Conservation (phyloP, 1,284 basidiomycete species). For the Papiliotrema laurentii region DNA sequence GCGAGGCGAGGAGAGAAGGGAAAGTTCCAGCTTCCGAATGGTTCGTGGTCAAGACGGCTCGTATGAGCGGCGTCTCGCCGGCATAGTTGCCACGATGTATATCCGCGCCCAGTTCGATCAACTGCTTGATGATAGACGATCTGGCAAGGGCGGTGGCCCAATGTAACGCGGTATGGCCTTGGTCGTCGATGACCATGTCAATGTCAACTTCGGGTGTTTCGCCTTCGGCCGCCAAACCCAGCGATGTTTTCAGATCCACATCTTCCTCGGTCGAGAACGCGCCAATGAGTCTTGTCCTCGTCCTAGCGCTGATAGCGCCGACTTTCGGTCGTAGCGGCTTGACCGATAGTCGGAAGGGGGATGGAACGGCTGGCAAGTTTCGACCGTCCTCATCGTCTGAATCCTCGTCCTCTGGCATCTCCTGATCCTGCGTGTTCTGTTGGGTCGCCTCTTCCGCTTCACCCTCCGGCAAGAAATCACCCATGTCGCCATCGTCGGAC, state of each 20-base stretch:
- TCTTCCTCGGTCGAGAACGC: conserved; percentile 27
- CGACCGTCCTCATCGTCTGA: conserved; percentile 28
- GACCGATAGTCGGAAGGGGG: conserved; percentile 59
- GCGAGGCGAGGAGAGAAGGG: conserved; percentile 58
- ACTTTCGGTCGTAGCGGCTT: conserved; percentile 61
- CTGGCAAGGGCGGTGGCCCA: conserved; percentile 84
- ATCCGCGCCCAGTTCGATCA: conserved; percentile 72
- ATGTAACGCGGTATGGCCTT: conserved; percentile 91
- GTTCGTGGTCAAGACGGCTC: conserved; percentile 84
- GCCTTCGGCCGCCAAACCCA: conserved; percentile 17
- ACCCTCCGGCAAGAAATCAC: conserved; percentile 11
- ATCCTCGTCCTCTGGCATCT: conserved; percentile 24
- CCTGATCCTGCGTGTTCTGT: conserved; percentile 4
- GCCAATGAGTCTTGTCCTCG: conserved; percentile 29
- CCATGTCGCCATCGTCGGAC: conserved; percentile 1
- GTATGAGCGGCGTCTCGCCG: conserved; percentile 91
- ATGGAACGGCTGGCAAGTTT: conserved; percentile 35
- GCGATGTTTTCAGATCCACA: conserved; percentile 24
- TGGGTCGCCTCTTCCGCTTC: conserved; percentile 4
- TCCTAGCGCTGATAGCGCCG: conserved; percentile 52
- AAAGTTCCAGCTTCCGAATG: conserved; percentile 77
- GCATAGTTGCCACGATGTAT: conserved; percentile 83
- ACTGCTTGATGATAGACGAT: conserved; percentile 60
- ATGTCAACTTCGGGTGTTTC: conserved; percentile 54
- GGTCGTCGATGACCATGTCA: conserved; percentile 83